Evolutionary conservation across 768 basidiomycete species (phyloP).

Genomic region (Mycena crocata): DNA sequence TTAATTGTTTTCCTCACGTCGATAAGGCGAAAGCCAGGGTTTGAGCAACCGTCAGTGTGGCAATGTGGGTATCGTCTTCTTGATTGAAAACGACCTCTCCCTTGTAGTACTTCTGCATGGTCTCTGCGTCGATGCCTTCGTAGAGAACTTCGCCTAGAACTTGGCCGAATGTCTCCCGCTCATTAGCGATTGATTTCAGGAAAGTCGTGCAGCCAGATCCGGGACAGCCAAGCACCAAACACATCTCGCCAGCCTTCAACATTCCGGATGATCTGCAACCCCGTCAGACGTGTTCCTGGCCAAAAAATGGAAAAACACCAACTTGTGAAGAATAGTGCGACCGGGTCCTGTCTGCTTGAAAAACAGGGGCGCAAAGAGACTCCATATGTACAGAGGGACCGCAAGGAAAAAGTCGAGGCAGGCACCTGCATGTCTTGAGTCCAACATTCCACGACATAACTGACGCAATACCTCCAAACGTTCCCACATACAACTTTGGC

Average conservation of each 20-base stretch:
- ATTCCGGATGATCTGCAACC: conserved; percentile 68
- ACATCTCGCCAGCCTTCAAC: conserved; percentile 87
- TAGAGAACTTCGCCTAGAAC: conserved; percentile 84
- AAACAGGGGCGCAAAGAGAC: conserved; percentile 53
- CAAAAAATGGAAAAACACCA: conserved; percentile 20
- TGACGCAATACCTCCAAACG: conserved; percentile 62
- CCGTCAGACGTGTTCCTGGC: background rate
- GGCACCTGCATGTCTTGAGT: background rate
- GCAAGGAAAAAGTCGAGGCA: conserved; percentile 63
- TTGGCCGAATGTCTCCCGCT: conserved; percentile 69
- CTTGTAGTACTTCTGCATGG: conserved; percentile 81
- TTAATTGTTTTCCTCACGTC: conserved; percentile 57
- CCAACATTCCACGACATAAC: background rate
- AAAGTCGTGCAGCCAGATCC: conserved; percentile 90
- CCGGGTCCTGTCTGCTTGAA: conserved; percentile 51
- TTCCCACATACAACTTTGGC: conserved; percentile 64
- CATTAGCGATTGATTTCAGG: conserved; percentile 85
- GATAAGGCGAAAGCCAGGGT: conserved; percentile 79
- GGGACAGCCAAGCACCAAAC: conserved; percentile 85
- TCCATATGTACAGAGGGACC: conserved; percentile 62
- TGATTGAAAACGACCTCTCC: conserved; percentile 86
- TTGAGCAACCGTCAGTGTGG: conserved; percentile 84
- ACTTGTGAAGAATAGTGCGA: conserved; percentile 72
- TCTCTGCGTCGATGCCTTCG: conserved; percentile 79
- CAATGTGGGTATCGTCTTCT: conserved; percentile 87